Evolutionary conservation across 352 stramenopile genomes (phyloP).

Genomic region (Pythium dissimile): DNA sequence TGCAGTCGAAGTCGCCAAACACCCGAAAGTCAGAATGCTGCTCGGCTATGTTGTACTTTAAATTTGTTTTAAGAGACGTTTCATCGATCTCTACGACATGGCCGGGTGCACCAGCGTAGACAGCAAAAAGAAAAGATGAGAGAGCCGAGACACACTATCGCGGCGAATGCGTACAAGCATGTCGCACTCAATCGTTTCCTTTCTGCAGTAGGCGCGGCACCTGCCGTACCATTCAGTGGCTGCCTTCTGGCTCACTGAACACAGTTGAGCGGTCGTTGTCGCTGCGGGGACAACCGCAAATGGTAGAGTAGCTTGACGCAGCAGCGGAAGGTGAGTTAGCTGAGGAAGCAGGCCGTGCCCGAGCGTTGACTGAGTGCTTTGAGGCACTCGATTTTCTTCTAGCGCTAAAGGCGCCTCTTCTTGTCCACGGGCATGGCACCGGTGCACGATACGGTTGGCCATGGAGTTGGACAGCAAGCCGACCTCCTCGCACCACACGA

Average conservation of each 20-base stretch:
- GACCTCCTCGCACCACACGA: neutral
- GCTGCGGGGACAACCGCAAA: neutral
- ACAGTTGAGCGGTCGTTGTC: neutral
- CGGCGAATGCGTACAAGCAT: slow-evolving; percentile 4
- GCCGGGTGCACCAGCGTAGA: slow-evolving; percentile 3
- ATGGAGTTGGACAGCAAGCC: neutral
- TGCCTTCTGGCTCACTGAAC: neutral
- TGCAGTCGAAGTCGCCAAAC: slow-evolving; percentile 18
- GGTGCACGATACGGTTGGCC: neutral
- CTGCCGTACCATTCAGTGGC: neutral
- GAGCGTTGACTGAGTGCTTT: neutral
- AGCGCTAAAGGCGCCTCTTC: neutral
- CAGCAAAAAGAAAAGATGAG: neutral
- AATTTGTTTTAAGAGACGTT: slow-evolving; percentile 19
- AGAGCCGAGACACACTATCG: slow-evolving; percentile 8
- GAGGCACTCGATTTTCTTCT: neutral
- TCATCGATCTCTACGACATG: slow-evolving; percentile 27
- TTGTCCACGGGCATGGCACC: neutral
- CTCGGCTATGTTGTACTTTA: slow-evolving; percentile 16
- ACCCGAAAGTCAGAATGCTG: slow-evolving; percentile 20
- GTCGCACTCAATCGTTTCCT: neutral
- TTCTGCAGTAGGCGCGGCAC: neutral
- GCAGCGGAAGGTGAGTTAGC: neutral
- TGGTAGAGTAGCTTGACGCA: neutral
- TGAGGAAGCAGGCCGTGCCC: neutral